Conservation (phyloP, 768 basidiomycete genomes). For the Auriscalpium orientale region DNA sequence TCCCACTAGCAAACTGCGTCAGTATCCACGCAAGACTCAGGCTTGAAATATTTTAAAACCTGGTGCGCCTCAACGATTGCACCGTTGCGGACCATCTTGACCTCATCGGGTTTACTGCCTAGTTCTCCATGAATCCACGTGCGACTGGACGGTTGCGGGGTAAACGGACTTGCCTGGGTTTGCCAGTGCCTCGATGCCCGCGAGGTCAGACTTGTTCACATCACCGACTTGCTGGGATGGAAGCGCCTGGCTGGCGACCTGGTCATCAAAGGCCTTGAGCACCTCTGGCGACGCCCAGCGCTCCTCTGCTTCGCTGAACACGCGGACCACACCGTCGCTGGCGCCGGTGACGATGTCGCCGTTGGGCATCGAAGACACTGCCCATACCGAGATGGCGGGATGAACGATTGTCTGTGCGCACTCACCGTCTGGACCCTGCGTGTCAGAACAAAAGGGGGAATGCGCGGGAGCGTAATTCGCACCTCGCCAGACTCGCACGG, state of each 20-base stretch:
- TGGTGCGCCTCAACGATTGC: slow-evolving; percentile 86
- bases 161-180: slow-evolving; percentile 47
- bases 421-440: slow-evolving; percentile 60
- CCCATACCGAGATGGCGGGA: slow-evolving; percentile 97
- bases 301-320: slow-evolving; percentile 71
- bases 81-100: slow-evolving; percentile 82
- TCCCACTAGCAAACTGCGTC: slow-evolving; percentile 61
- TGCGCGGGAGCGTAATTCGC: slow-evolving; percentile 18
- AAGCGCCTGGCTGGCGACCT: slow-evolving; percentile 71
- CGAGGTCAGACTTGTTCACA: slow-evolving; percentile 86
- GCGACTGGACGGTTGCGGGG: not conserved
- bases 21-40: too few species aligned
- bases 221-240: slow-evolving; percentile 83
- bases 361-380: slow-evolving; percentile 80
- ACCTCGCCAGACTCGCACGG: slow-evolving; percentile 89
- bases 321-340: slow-evolving; percentile 80
- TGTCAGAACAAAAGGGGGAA: not conserved
- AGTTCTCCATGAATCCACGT: not conserved
- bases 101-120: slow-evolving; percentile 93
- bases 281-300: slow-evolving; percentile 65
- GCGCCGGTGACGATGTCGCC: slow-evolving; percentile 89
- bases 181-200: slow-evolving; percentile 73
- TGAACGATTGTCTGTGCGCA: slow-evolving; percentile 85
- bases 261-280: slow-evolving; percentile 62
- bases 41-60: slow-evolving; percentile 29